phyloP scores from a whole-genome alignment of 73 alveolate genomes.

The Tetrahymena thermophila region DNA sequence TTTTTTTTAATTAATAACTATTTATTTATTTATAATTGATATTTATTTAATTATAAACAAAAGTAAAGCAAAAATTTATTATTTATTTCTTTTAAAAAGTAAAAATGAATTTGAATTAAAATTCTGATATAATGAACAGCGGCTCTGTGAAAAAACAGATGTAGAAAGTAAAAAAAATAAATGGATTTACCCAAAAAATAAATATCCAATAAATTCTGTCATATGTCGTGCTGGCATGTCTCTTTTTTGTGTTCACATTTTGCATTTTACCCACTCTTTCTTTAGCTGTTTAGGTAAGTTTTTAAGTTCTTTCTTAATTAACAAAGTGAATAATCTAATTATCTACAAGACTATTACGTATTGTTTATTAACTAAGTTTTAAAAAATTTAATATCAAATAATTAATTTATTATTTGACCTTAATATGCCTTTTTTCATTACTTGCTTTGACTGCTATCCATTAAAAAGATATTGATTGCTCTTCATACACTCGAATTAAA shows the following conservation, averaged over 20 bases:
- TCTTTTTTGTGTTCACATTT: background rate
- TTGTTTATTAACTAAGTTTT: background rate
- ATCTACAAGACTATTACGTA: background rate
- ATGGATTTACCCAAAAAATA: background rate
- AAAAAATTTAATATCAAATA: background rate
- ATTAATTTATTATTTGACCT: background rate
- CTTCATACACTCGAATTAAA: too few species aligned
- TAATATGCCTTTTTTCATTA: background rate
- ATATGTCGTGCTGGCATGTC: background rate
- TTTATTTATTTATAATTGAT: too few species aligned
- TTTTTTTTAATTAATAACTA: too few species aligned
- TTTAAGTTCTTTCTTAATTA: background rate
- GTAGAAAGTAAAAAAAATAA: background rate
- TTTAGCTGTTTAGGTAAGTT: background rate
- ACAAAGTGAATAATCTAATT: background rate
- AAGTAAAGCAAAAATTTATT: background rate
- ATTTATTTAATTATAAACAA: too few species aligned
- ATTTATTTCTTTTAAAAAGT: background rate
- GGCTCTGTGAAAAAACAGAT: background rate
- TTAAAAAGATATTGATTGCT: background rate
- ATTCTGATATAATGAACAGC: background rate
- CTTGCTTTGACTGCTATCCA: background rate
- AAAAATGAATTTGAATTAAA: background rate
- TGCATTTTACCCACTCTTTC: background rate
- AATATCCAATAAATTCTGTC: background rate